phyloP scores from a whole-genome alignment of 202 grass and related monocot species.

The Saccharum hybrid region DNA sequence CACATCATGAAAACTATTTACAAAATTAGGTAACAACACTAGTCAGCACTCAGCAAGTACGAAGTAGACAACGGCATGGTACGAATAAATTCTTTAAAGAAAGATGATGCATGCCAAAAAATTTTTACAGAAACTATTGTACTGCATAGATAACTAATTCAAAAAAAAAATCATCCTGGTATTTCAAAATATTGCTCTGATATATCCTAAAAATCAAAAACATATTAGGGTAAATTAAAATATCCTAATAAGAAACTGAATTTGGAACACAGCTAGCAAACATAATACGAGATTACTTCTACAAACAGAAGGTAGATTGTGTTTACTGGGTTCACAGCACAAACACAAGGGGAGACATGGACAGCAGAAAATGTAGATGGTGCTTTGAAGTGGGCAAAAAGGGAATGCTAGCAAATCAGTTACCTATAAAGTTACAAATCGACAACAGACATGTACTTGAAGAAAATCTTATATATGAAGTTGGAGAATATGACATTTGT shows the following conservation, averaged over 20 bases:
- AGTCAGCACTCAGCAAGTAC: slow-evolving; percentile 3
- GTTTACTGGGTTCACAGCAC: background rate
- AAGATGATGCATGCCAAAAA: background rate
- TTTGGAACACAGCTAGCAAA: background rate
- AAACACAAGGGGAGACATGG: background rate
- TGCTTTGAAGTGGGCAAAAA: background rate
- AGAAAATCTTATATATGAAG: background rate
- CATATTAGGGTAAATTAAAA: background rate
- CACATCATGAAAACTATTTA: background rate
- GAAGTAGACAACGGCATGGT: slow-evolving; percentile 3
- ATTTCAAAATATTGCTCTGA: slow-evolving; percentile 25
- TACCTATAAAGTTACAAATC: background rate
- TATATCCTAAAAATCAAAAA: slow-evolving; percentile 1
- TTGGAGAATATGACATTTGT: background rate
- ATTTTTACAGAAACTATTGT: background rate
- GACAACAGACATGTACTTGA: background rate
- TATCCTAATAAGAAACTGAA: background rate
- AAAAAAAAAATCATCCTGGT: background rate
- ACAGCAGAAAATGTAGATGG: background rate
- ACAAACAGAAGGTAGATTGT: slow-evolving; percentile 1
- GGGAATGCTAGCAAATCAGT: background rate
- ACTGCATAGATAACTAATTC: background rate
- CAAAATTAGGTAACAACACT: background rate
- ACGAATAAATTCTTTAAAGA: background rate
- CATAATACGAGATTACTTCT: background rate